Evolutionary conservation across 805 yeast species (phyloP).

Genomic region (Barnettozyma siamensis): DNA sequence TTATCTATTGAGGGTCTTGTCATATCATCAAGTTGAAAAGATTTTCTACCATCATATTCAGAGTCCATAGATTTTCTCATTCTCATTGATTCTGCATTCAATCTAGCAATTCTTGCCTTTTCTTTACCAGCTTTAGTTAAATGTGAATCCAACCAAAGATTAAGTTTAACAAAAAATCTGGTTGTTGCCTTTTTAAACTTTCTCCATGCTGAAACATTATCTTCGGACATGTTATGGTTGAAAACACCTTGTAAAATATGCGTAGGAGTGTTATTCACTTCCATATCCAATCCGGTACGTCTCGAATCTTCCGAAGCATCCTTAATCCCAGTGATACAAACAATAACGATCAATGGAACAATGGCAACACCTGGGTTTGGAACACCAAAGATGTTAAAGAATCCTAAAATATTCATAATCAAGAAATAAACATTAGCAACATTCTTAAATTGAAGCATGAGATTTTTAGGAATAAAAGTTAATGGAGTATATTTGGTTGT

Average conservation of each 20-base stretch:
- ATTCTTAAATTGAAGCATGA: conserved; percentile 74
- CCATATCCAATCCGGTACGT: conserved; percentile 65
- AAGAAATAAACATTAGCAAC: conserved; percentile 89
- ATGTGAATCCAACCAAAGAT: conserved; percentile 28
- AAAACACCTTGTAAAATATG: conserved; percentile 52
- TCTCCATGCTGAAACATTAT: conserved; percentile 47
- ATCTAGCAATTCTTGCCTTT: conserved; percentile 25
- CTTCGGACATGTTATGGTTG: conserved; percentile 60
- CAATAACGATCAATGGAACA: conserved; percentile 77
- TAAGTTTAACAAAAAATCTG: conserved; percentile 14
- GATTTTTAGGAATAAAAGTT: conserved; percentile 80
- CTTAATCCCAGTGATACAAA: conserved; percentile 64
- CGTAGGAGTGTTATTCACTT: conserved; percentile 68
- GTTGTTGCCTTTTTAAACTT: conserved; percentile 51
- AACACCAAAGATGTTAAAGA: conserved; percentile 71
- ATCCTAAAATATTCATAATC: conserved; percentile 72
- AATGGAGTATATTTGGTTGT: conserved; percentile 94
- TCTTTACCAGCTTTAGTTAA: conserved; percentile 32
- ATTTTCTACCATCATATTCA: conserved; percentile 25
- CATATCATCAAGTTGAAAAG: conserved; percentile 25
- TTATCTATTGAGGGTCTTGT: conserved; percentile 19
- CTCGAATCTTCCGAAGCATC: conserved; percentile 81
- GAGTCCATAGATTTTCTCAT: conserved; percentile 36
- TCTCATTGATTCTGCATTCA: conserved; percentile 22
- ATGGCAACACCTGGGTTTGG: conserved; percentile 70